Evolutionary conservation across 2,329 filamentous ascomycete species (phyloP).

Genomic region (Fragosphaeria purpurea): DNA sequence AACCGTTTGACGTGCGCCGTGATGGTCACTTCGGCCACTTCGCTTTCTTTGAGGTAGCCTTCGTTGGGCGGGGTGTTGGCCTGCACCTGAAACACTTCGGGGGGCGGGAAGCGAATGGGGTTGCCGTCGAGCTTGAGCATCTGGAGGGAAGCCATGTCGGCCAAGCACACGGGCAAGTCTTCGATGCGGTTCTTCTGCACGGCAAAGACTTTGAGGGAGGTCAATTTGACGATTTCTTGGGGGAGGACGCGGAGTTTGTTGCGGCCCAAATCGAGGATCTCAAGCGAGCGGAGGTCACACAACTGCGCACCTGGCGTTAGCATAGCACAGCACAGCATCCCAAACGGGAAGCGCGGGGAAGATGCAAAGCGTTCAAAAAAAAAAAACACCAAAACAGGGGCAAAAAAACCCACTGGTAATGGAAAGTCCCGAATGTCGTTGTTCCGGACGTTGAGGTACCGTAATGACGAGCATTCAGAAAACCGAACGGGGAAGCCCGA

Average conservation of each 20-base stretch:
- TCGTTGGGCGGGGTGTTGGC: conserved; percentile 46
- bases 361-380: not conserved
- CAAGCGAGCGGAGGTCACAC: conserved; percentile 73
- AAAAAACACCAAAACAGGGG: not conserved
- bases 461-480: conserved; percentile 64
- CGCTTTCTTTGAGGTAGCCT: conserved; percentile 47
- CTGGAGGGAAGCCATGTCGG: conserved; percentile 81
- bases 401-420: conserved; percentile 34
- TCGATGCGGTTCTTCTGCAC: conserved; percentile 80
- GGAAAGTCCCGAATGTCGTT: conserved; percentile 60
- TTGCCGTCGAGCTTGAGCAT: conserved; percentile 87
- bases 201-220: conserved; percentile 80
- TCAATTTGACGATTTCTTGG: conserved; percentile 67
- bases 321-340: too few relatives aligned
- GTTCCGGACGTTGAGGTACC: conserved; percentile 72
- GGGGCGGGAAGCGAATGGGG: conserved; percentile 69
- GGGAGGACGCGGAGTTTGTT: conserved; percentile 76
- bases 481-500: conserved; percentile 60
- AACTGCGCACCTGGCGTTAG: conserved; percentile 43
- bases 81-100: conserved; percentile 53
- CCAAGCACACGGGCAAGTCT: conserved; percentile 71
- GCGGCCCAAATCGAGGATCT: conserved; percentile 85
- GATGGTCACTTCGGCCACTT: conserved; percentile 50
- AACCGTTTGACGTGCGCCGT: conserved; percentile 54
- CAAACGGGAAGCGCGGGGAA: too few relatives aligned